phyloP scores from a whole-genome alignment of 73 alveolate species.

The Blepharisma stoltei region DNA sequence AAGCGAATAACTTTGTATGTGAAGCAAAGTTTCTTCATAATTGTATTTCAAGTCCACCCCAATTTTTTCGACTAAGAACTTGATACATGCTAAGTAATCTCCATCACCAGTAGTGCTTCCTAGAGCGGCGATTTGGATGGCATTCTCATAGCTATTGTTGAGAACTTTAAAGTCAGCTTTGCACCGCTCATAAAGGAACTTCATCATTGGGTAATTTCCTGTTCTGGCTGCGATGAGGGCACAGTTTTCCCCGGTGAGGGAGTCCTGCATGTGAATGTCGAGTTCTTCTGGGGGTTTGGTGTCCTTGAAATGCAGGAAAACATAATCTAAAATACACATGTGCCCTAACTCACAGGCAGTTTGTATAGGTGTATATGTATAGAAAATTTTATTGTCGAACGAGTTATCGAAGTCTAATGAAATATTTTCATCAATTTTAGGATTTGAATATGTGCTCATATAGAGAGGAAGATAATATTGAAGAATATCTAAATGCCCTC shows the following conservation, averaged over 20 bases:
- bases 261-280: constrained; percentile 11
- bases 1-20: too few relatives aligned
- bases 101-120: constrained; percentile 8
- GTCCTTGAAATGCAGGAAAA: background rate
- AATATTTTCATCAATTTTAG: background rate
- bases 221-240: constrained; percentile 26
- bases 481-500: constrained; percentile 5
- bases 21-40: constrained; percentile 1
- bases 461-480: background rate
- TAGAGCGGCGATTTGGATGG: background rate
- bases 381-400: background rate
- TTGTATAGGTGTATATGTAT: background rate
- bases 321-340: background rate
- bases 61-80: constrained; percentile 1
- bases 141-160: constrained; percentile 22
- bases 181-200: constrained; percentile 9
- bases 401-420: constrained; percentile 13
- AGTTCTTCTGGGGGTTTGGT: background rate
- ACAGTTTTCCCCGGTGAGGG: constrained; percentile 28
- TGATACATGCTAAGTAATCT: background rate
- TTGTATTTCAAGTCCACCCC: background rate
- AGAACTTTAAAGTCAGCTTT: constrained; percentile 8
- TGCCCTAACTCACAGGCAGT: background rate
- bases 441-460: background rate
- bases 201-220: constrained; percentile 12